A percentile compares a stretch with the other conserved stretches of the same genome.
Conservation (phyloP, 2,329 filamentous ascomycete genomes). For the Aspergillus versicolor region DNA sequence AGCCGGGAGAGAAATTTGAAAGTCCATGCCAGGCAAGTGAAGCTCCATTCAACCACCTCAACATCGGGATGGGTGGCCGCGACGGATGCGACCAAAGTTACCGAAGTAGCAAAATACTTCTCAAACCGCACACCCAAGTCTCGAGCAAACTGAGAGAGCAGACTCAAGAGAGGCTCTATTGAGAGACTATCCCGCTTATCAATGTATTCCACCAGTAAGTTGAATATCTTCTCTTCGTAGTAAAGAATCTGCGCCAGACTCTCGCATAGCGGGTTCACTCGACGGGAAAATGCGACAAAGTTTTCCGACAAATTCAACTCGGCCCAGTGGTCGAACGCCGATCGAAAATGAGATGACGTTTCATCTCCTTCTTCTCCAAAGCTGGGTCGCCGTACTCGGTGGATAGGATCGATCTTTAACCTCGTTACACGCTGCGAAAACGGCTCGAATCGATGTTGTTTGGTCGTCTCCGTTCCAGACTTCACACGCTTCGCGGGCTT, state of each 20-base stretch:
- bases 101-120: conserved; percentile 75
- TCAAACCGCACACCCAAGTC: conserved; percentile 87
- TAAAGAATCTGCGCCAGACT: conserved; percentile 90
- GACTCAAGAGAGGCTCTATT: conserved; percentile 79
- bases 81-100: conserved; percentile 73
- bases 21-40: conserved; percentile 87
- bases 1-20: conserved; percentile 96
- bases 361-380: conserved; percentile 74
- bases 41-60: conserved; percentile 96
- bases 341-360: conserved; percentile 82
- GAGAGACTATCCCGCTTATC: conserved; percentile 73
- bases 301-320: conserved; percentile 85
- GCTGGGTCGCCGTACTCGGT: conserved; percentile 77
- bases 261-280: conserved; percentile 76
- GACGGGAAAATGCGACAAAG: conserved; percentile 74
- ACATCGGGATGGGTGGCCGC: conserved; percentile 75
- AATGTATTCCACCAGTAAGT: conserved; percentile 72
- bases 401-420: conserved; percentile 89
- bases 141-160: conserved; percentile 93
- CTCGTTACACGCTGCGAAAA: conserved; percentile 89
- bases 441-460: conserved; percentile 85
- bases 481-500: conserved; percentile 68
- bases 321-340: conserved; percentile 80
- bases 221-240: conserved; percentile 83
- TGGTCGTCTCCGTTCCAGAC: conserved; percentile 69